Conservation (phyloP, 1,284 basidiomycete genomes). For the Ceratobasidium sp. region DNA sequence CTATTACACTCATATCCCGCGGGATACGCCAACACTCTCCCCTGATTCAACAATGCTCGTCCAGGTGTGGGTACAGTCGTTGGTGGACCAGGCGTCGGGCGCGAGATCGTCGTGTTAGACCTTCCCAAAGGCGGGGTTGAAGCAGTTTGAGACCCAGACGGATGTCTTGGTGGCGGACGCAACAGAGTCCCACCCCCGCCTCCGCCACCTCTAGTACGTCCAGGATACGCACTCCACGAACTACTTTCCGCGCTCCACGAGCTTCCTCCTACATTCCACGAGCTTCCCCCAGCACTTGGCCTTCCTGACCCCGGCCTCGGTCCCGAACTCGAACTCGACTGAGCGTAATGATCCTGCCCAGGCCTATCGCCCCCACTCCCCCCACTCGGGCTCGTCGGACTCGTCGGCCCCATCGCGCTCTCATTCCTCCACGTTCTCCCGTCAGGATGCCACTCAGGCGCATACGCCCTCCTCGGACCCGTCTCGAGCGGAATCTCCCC, state of each 20-base stretch:
- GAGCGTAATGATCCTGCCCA: neutral
- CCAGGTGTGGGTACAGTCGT: constrained; percentile 74
- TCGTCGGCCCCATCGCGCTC: neutral
- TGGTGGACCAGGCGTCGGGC: constrained; percentile 61
- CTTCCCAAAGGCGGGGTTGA: neutral
- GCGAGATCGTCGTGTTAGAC: constrained; percentile 38
- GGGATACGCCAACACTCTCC: constrained; percentile 76
- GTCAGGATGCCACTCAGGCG: constrained; percentile 15
- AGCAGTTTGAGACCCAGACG: neutral
- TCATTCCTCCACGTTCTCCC: neutral
- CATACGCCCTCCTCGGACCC: constrained; percentile 70
- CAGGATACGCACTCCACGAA: constrained; percentile 39
- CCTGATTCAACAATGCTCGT: constrained; percentile 71
- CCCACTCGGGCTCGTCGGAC: neutral
- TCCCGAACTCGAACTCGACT: neutral
- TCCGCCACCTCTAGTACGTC: neutral
- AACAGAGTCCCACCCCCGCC: neutral
- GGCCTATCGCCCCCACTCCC: neutral
- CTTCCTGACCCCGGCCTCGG: neutral
- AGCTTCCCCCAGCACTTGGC: neutral
- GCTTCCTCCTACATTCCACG: neutral
- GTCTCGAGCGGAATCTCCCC: constrained; percentile 73
- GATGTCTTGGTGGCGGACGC: constrained; percentile 43
- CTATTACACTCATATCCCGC: constrained; percentile 70
- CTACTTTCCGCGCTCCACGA: neutral